A percentile compares a stretch with the other conserved stretches of the same genome.
These are phyloP conservation scores for Barnettozyma pratensis DNA, from an alignment of 805 yeast genomes.

Conservation along the genomic window DNA sequence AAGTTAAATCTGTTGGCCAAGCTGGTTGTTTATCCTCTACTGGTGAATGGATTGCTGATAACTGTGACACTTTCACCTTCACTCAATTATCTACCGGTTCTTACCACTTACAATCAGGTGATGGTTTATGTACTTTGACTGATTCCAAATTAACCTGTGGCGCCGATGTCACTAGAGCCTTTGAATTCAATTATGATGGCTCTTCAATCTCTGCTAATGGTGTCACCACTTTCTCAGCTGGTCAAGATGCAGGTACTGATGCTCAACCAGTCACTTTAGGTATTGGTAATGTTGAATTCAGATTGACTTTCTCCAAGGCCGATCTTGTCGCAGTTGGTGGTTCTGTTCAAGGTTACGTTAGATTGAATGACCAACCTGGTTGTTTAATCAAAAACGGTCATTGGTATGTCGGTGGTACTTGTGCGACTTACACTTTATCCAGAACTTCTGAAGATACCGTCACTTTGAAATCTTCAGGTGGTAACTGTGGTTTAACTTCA, in stretches of 20 bases:
- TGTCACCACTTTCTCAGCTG: conserved; percentile 1
- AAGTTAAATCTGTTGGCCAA: conserved; percentile 43
- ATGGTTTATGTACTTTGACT: conserved; percentile 61
- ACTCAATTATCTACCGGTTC: conserved; percentile 37
- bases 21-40: conserved; percentile 71
- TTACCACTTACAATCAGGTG: conserved; percentile 51
- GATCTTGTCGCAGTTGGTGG: neutral
- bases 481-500: too few species aligned
- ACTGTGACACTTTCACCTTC: conserved; percentile 71
- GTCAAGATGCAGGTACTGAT: neutral
- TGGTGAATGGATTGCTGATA: conserved; percentile 78
- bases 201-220: conserved; percentile 2
- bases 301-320: neutral
- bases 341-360: conserved; percentile 40
- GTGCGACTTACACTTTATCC: conserved; percentile 65
- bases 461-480: too few species aligned
- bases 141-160: conserved; percentile 20
- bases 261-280: neutral
- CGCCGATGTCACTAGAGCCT: conserved; percentile 53
- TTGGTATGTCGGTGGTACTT: conserved; percentile 77
- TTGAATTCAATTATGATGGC: conserved; percentile 22
- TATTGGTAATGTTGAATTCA: neutral
- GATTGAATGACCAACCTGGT: conserved; percentile 50
- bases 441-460: neutral
- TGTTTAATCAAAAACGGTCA: conserved; percentile 83